Evolutionary conservation across 2,329 filamentous ascomycete species (phyloP).

Genomic region (Orbilia oligospora): DNA sequence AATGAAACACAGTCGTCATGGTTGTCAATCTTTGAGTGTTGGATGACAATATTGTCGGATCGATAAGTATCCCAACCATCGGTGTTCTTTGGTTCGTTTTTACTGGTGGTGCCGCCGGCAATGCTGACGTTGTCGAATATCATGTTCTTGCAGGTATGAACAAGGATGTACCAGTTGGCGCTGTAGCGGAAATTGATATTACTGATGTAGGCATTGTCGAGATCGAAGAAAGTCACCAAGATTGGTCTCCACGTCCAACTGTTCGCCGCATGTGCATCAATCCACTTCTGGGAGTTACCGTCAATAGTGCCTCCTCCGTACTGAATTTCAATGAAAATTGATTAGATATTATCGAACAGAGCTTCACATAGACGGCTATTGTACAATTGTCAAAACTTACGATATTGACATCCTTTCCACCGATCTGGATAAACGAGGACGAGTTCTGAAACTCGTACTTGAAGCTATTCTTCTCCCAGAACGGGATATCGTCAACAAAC

Average conservation of each 20-base stretch:
- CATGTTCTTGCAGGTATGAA: conserved; percentile 77
- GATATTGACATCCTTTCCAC: conserved; percentile 77
- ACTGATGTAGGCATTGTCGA: conserved; percentile 73
- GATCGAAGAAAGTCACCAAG: conserved; percentile 73
- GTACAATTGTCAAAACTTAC: no score
- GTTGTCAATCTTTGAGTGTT: conserved; percentile 76
- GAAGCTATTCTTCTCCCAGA: conserved; percentile 78
- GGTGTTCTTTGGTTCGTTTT: conserved; percentile 75
- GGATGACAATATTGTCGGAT: conserved; percentile 75
- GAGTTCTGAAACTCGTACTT: conserved; percentile 77
- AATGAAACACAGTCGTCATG: conserved; percentile 81
- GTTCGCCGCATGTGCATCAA: conserved; percentile 74
- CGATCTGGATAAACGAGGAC: conserved; percentile 77
- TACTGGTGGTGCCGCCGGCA: conserved; percentile 71
- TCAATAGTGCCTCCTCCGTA: conserved; percentile 73
- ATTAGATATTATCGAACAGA: background rate
- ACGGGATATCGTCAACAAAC: conserved; percentile 77
- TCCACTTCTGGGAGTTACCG: conserved; percentile 77
- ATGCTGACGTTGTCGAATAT: conserved; percentile 76
- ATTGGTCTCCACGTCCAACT: conserved; percentile 72
- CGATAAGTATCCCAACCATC: conserved; percentile 77
- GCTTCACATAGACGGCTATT: no score
- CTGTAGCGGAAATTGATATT: conserved; percentile 75
- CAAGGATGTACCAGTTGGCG: conserved; percentile 75
- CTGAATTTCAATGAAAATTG: background rate